phyloP scores from a whole-genome alignment of 2,329 filamentous ascomycete genomes.

The Endocalyx cinctus region DNA sequence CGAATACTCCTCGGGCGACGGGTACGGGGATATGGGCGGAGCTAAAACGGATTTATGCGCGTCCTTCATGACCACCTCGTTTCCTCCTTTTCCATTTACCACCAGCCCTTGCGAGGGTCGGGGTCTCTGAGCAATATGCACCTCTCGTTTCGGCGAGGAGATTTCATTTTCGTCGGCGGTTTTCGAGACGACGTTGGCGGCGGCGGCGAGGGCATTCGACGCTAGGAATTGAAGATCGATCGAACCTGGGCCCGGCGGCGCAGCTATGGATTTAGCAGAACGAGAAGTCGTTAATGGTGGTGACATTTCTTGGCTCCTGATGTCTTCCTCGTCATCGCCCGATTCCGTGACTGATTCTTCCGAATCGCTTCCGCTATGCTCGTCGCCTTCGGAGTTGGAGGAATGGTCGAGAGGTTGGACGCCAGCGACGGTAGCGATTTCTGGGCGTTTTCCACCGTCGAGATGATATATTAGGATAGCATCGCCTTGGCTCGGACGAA shows the following conservation, averaged over 20 bases:
- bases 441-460: constrained; percentile 57
- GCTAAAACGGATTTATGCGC: constrained; percentile 22
- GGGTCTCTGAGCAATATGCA: constrained; percentile 12
- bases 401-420: constrained; percentile 46
- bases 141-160: constrained; percentile 10
- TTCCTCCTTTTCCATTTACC: constrained; percentile 11
- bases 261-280: constrained; percentile 11
- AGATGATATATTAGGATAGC: constrained; percentile 63
- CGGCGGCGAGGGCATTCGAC: constrained; percentile 22
- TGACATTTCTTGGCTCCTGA: constrained; percentile 27
- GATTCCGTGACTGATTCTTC: constrained; percentile 20
- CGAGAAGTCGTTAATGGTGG: constrained; percentile 19
- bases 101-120: constrained; percentile 10
- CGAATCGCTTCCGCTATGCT: constrained; percentile 28
- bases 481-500: constrained; percentile 56
- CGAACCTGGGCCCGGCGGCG: constrained; percentile 13
- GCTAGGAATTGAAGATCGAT: constrained; percentile 23
- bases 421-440: constrained; percentile 57
- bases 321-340: constrained; percentile 25
- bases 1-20: constrained; percentile 18
- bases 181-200: constrained; percentile 15
- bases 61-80: constrained; percentile 13
- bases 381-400: constrained; percentile 38
- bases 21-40: constrained; percentile 24
- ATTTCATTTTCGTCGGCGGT: constrained; percentile 14